Evolutionary conservation across 2,329 filamentous ascomycete genomes (phyloP).

Genomic region (Fonsecaea multimorphosa): DNA sequence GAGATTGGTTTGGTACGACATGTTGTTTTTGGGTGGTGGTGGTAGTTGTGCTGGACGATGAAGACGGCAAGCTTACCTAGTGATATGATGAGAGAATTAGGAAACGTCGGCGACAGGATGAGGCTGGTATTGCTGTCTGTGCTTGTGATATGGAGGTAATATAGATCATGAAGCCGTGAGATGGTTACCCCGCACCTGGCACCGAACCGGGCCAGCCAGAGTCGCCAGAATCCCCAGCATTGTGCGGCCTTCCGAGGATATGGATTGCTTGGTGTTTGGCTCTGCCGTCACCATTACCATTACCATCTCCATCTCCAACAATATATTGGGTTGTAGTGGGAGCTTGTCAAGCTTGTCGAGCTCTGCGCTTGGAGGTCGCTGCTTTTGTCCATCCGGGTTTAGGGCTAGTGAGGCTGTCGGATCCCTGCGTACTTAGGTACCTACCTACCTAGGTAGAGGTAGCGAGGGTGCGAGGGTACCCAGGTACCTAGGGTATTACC

Average conservation of each 20-base stretch:
- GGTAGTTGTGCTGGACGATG: background rate
- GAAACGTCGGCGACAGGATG: background rate
- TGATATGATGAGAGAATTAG: background rate
- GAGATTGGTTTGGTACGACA: constrained; percentile 61
- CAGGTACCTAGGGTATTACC: too few species aligned
- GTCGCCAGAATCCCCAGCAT: background rate
- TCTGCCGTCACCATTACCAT: background rate
- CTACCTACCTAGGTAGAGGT: too few species aligned
- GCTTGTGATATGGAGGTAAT: too few species aligned
- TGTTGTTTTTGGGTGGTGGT: background rate
- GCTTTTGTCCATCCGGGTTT: background rate
- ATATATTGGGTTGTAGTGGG: background rate
- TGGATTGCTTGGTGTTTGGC: background rate
- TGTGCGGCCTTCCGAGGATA: background rate
- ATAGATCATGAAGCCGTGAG: too few species aligned
- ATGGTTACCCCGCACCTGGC: constrained; percentile 5
- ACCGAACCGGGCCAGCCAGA: background rate
- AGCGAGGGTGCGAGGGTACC: too few species aligned
- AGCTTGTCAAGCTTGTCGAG: too few species aligned
- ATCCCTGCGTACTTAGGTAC: too few species aligned
- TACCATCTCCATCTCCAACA: too few species aligned
- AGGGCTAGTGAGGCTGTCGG: background rate
- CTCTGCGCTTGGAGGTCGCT: background rate
- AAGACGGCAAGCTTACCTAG: background rate
- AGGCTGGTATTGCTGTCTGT: background rate